These are phyloP conservation scores for Bondarzewia mesenterica DNA, from an alignment of 1,284 basidiomycete species.

Conservation along the genomic window DNA sequence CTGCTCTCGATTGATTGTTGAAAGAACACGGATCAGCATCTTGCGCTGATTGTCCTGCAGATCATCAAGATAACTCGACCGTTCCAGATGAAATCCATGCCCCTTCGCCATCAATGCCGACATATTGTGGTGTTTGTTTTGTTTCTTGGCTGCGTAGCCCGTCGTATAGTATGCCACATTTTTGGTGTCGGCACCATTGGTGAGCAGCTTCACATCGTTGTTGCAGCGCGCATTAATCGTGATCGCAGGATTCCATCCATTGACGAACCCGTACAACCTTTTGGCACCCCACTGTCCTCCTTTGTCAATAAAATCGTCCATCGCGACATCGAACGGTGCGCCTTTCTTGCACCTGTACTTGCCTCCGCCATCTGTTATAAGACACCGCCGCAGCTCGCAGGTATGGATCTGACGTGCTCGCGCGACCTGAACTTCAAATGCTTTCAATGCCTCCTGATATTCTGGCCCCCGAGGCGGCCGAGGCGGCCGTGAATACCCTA, in stretches of 20 bases:
- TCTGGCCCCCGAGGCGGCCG: neutral
- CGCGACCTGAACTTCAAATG: neutral
- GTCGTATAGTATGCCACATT: constrained; percentile 4
- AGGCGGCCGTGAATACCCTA: neutral
- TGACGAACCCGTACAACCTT: constrained; percentile 20
- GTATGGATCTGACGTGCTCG: neutral
- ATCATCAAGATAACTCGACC: constrained; percentile 8
- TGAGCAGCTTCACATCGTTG: constrained; percentile 27
- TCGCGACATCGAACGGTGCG: constrained; percentile 1
- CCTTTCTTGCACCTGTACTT: neutral
- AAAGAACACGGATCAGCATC: constrained; percentile 17
- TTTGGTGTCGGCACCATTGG: constrained; percentile 22
- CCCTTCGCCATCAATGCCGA: constrained; percentile 24
- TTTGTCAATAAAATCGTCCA: constrained; percentile 16
- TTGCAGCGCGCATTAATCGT: constrained; percentile 20
- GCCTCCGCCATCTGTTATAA: neutral
- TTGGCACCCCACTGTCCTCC: constrained; percentile 16
- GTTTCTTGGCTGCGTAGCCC: constrained; percentile 21
- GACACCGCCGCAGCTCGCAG: neutral
- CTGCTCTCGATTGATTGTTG: constrained; percentile 25
- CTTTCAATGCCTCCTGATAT: neutral
- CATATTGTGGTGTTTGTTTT: constrained; percentile 16
- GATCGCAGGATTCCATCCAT: constrained; percentile 21
- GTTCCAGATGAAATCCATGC: constrained; percentile 19
- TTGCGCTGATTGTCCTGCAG: constrained; percentile 15